A percentile compares a stretch with the other conserved stretches of the same genome.
phyloP scores from a whole-genome alignment of 176 grass and related monocot species.

The Pontederia crassipes region DNA sequence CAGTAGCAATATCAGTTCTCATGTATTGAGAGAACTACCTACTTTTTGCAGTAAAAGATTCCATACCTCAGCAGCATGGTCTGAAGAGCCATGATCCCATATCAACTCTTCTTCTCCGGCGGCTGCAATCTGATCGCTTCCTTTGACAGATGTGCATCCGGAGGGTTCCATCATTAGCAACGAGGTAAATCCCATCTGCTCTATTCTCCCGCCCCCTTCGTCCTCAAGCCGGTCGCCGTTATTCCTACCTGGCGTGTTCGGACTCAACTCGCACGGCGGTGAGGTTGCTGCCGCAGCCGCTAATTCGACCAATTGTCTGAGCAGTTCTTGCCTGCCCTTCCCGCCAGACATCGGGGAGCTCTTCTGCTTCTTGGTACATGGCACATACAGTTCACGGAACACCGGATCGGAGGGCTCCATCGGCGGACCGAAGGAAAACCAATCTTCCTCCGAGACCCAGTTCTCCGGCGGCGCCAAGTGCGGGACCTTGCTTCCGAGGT shows the following conservation, averaged over 20 bases:
- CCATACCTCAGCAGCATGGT: conserved; percentile 9
- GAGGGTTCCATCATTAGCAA: conserved; percentile 4
- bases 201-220: neutral
- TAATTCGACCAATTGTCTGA: conserved; percentile 11
- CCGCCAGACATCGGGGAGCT: neutral
- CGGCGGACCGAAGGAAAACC: neutral
- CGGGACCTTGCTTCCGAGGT: conserved; percentile 1
- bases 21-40: too few species aligned
- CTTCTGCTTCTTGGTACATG: conserved; percentile 9
- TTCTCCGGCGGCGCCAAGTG: neutral
- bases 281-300: neutral
- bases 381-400: neutral
- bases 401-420: neutral
- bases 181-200: conserved; percentile 4
- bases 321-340: conserved; percentile 2
- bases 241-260: neutral
- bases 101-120: neutral
- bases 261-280: neutral
- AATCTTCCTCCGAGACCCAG: neutral
- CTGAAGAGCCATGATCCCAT: neutral
- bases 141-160: neutral
- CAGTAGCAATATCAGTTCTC: neutral
- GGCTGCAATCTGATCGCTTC: neutral
- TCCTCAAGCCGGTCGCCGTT: neutral
- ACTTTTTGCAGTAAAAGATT: neutral